Percentiles rank a stretch among this genome's conserved stretches.
Evolutionary conservation across 1,284 basidiomycete genomes (phyloP).

Genomic region (Ustilago curta): DNA sequence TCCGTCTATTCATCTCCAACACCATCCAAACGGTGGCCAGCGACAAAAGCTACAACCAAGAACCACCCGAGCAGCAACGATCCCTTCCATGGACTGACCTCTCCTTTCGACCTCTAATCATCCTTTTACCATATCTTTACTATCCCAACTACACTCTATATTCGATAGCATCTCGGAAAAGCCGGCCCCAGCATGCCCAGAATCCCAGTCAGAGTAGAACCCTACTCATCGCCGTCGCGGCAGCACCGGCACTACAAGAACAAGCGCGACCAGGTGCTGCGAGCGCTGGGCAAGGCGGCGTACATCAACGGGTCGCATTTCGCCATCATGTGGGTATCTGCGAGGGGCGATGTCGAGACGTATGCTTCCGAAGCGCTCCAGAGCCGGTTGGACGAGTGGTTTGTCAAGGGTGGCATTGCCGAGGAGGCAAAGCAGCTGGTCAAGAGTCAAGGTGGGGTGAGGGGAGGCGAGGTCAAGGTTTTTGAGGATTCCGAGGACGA

Average conservation of each 20-base stretch:
- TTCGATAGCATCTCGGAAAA: not conserved
- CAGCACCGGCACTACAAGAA: constrained; percentile 73
- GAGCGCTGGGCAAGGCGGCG: constrained; percentile 71
- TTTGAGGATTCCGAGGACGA: constrained; percentile 38
- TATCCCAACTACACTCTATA: not conserved
- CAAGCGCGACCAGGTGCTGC: constrained; percentile 73
- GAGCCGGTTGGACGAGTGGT: constrained; percentile 61
- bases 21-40: no score
- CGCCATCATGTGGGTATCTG: constrained; percentile 73
- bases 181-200: constrained; percentile 70
- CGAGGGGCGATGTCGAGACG: constrained; percentile 73
- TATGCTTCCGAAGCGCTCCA: constrained; percentile 72
- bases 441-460: constrained; percentile 6
- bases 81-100: no score
- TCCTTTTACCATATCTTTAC: no score
- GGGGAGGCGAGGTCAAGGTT: not conserved
- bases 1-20: no score
- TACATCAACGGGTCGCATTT: constrained; percentile 73
- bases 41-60: no score
- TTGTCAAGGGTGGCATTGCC: constrained; percentile 60
- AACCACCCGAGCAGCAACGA: no score
- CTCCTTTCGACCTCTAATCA: no score
- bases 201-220: constrained; percentile 73
- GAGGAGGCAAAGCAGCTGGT: constrained; percentile 60
- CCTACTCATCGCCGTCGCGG: constrained; percentile 72